These are phyloP conservation scores for Oryza nivara DNA, from an alignment of 176 grass and related monocot genomes.

Conservation along the genomic window DNA sequence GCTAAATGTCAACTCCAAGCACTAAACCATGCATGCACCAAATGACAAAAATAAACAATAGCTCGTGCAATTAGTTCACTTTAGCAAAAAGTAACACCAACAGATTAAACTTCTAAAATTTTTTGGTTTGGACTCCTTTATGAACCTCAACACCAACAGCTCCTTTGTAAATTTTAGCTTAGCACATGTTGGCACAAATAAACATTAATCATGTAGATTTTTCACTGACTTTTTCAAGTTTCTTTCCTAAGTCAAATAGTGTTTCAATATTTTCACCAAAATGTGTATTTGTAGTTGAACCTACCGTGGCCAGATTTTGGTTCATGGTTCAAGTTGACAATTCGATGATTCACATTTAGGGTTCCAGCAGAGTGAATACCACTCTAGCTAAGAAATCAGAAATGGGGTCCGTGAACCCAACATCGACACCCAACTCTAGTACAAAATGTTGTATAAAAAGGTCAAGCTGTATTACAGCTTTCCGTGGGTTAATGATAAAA, in stretches of 20 bases:
- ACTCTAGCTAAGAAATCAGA: not conserved
- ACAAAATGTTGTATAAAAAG: not conserved
- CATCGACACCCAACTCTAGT: not conserved
- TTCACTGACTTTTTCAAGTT: not conserved
- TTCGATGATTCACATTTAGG: no score
- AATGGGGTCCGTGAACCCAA: not conserved
- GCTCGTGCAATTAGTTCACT: not conserved
- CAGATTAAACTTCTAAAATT: not conserved
- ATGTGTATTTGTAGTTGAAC: not conserved
- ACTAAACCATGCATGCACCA: not conserved
- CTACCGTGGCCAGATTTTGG: not conserved
- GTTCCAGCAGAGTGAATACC: no score
- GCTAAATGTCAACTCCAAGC: not conserved
- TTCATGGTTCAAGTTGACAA: no score
- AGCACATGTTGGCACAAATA: not conserved
- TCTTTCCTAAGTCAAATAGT: not conserved
- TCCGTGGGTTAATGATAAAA: not conserved
- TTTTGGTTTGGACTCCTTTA: not conserved
- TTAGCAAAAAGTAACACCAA: not conserved
- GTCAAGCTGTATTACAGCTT: not conserved
- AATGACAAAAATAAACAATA: constrained; percentile 9
- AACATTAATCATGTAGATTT: not conserved
- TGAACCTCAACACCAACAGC: not conserved
- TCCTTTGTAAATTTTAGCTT: not conserved
- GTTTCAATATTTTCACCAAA: not conserved